Base-by-base conservation (phyloP, 805 yeast genomes). In the Schwanniomyces pseudopolymorphus region DNA sequence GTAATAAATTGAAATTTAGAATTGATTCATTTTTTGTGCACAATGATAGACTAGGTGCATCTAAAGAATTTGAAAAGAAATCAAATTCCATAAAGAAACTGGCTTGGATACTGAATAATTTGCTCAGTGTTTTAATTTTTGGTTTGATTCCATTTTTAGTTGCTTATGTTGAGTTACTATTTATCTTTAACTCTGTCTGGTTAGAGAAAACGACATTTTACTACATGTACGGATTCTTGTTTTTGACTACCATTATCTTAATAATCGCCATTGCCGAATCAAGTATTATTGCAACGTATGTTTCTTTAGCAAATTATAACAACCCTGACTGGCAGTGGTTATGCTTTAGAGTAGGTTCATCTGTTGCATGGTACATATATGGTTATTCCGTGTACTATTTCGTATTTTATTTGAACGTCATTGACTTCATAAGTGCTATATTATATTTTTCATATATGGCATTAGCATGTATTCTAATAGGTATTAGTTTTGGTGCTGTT, bases 321-420 rank as follows among this genome's bases (percentile, higher is more conserved):
- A 78, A 79, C 58, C 78, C 79, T 42, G 69, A 75, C 53, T 90
- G 96, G 96, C 88, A 87, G 60, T 89, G 96, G 96, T 75, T 84
- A 53, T 73, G 89, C 10, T 89, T 88, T 63, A 63, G 80, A 44
- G 80, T 83, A 24, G 88, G 95, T 4, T 60, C 73, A 3, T 81
- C 91, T 47, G 78, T 87, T 40, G 89, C 89, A 25, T 73, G 84
- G 74, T 88, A 85, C 66, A 74, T 89, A 47, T 80, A 80, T 52
- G 63, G 73, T 7, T 89, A 87, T 61, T 79, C 92, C 5, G 57
- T 85, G 17, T 86, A 85, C 59, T 88, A 89, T 61, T 79, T 81
- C 57, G 57, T 79, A 43, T 69, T 72, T 43, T 75, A 78, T 55
- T 70, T 87, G 61, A 77, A 80, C 40, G 75, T 87, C 40, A 75